phyloP scores from a whole-genome alignment of 78 protist genomes.

The Paulinella micropora region DNA sequence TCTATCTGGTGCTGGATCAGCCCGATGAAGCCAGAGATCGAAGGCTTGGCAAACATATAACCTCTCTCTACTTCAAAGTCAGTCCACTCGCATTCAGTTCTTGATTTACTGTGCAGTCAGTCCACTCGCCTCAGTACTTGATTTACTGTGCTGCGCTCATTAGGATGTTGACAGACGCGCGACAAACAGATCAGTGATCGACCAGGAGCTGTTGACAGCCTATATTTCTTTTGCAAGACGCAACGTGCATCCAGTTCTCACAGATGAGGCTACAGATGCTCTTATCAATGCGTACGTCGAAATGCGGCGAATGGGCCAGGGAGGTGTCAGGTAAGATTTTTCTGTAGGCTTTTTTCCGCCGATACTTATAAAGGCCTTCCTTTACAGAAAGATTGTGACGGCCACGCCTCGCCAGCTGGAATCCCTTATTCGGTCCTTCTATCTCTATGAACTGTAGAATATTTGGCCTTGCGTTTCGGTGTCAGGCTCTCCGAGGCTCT shows the following conservation, averaged over 20 bases:
- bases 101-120: not conserved
- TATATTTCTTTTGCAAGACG: constrained; percentile 73
- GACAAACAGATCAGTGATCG: not conserved
- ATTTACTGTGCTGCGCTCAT: no score
- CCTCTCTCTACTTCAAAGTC: constrained; percentile 49
- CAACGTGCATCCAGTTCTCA: constrained; percentile 50
- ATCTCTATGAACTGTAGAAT: no score
- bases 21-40: constrained; percentile 67
- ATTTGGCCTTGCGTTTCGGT: no score
- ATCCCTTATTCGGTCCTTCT: constrained; percentile 79
- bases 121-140: not conserved
- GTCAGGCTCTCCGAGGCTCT: constrained; percentile 69
- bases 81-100: not conserved
- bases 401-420: constrained; percentile 98
- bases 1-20: constrained; percentile 81
- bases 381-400: constrained; percentile 50
- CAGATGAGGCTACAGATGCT: constrained; percentile 57
- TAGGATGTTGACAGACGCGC: not conserved
- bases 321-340: no score
- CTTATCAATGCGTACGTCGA: constrained; percentile 56
- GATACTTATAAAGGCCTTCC: no score
- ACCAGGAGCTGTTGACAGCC: constrained; percentile 27
- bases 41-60: constrained; percentile 72
- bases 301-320: constrained; percentile 40
- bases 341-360: no score